A percentile compares a stretch with the other conserved stretches of the same genome.
Evolutionary conservation across 495 filamentous ascomycete genomes (phyloP).

Genomic region (Choiromyces venosus): DNA sequence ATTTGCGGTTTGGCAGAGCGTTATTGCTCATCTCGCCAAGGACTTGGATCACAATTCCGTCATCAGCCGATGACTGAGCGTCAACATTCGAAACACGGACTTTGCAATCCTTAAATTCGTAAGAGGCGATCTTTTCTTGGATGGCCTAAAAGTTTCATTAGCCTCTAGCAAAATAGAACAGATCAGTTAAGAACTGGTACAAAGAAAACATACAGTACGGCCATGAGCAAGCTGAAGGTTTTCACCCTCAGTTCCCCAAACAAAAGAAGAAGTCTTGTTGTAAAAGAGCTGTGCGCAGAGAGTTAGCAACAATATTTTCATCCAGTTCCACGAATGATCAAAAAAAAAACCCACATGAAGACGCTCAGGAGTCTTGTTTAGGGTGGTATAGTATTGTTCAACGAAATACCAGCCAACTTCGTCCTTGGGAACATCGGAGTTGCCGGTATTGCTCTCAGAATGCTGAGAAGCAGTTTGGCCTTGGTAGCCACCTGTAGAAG

Average conservation of each 20-base stretch:
- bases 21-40: slow-evolving; percentile 98
- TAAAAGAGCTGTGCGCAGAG: slow-evolving; percentile 62
- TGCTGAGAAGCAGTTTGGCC: slow-evolving; percentile 20
- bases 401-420: slow-evolving; percentile 99
- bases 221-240: slow-evolving; percentile 75
- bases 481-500: slow-evolving; percentile 26
- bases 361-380: slow-evolving; percentile 89
- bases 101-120: slow-evolving; percentile 96
- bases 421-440: slow-evolving; percentile 54
- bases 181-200: neutral
- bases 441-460: slow-evolving; percentile 12
- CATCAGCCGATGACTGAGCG: slow-evolving; percentile 82
- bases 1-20: slow-evolving; percentile 80
- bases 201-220: slow-evolving; percentile 60
- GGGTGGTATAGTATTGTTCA: slow-evolving; percentile 96
- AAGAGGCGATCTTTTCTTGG: slow-evolving; percentile 82
- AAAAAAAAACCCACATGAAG: slow-evolving; percentile 63
- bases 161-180: neutral
- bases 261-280: slow-evolving; percentile 72
- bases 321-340: neutral
- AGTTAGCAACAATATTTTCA: slow-evolving; percentile 19
- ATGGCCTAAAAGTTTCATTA: slow-evolving; percentile 58
- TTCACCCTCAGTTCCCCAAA: slow-evolving; percentile 81
- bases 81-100: slow-evolving; percentile 97
- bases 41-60: slow-evolving; percentile 85